Conservation (phyloP, 495 filamentous ascomycete genomes). For the Aspergillus panamensis region DNA sequence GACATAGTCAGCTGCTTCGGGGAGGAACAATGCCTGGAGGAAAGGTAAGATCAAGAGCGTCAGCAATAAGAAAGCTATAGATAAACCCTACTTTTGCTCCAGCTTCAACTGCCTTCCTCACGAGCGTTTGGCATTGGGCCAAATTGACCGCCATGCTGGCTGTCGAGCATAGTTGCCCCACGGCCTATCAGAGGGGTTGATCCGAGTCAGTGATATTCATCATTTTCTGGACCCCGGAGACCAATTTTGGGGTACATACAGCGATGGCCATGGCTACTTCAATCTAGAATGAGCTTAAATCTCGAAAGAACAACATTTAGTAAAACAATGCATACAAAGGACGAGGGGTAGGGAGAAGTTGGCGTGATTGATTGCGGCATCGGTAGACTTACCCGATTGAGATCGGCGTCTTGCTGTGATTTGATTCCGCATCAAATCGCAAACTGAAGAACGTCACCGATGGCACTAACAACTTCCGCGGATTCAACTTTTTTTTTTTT, state of each 20-base stretch:
- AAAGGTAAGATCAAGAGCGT: not conserved
- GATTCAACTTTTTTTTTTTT: slow-evolving; percentile 12
- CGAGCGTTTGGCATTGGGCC: slow-evolving; percentile 64
- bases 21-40: slow-evolving; percentile 76
- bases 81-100: slow-evolving; percentile 64
- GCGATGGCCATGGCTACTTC: slow-evolving; percentile 33
- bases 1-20: slow-evolving; percentile 90
- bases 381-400: slow-evolving; percentile 28
- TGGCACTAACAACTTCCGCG: slow-evolving; percentile 13
- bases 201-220: slow-evolving; percentile 7
- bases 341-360: not conserved
- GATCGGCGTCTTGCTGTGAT: slow-evolving; percentile 11
- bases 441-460: slow-evolving; percentile 19
- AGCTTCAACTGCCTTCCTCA: slow-evolving; percentile 66
- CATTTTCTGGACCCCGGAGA: not conserved
- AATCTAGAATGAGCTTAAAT: not conserved
- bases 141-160: slow-evolving; percentile 76
- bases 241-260: slow-evolving; percentile 23
- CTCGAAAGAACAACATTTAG: not conserved
- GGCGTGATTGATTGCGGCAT: not conserved
- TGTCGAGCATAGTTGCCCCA: slow-evolving; percentile 85
- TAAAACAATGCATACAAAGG: not conserved
- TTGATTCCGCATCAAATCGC: slow-evolving; percentile 15
- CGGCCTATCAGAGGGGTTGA: slow-evolving; percentile 52
- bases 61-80: not conserved